phyloP scores from a whole-genome alignment of 257 asterid genomes.

The Gentiana macrophylla region DNA sequence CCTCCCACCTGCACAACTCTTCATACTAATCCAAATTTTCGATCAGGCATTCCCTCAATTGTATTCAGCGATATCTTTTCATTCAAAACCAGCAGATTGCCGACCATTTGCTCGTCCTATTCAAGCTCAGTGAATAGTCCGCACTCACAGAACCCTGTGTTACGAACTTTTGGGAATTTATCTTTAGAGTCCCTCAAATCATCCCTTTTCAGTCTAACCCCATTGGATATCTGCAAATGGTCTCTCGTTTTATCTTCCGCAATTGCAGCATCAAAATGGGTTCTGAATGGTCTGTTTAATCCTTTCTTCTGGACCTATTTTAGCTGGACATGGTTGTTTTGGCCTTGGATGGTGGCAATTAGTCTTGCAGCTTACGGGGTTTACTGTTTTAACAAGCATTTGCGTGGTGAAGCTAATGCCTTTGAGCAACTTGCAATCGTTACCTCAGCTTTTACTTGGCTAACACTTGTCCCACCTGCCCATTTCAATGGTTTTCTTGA shows the following conservation, averaged over 20 bases:
- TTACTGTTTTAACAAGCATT: constrained; percentile 44
- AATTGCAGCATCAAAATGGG: constrained; percentile 58
- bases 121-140: constrained; percentile 18
- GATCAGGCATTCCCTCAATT: not conserved
- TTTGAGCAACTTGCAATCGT: constrained; percentile 59
- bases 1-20: constrained; percentile 12
- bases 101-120: constrained; percentile 30
- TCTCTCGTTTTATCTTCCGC: constrained; percentile 35
- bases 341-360: constrained; percentile 83
- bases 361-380: constrained; percentile 44
- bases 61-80: not conserved
- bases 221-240: constrained; percentile 57
- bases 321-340: constrained; percentile 87
- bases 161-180: constrained; percentile 17
- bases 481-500: constrained; percentile 92
- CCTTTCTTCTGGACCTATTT: constrained; percentile 96
- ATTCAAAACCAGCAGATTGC: not conserved
- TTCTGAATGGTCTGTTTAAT: constrained; percentile 28
- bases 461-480: constrained; percentile 86
- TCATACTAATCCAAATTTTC: not conserved
- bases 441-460: constrained; percentile 83
- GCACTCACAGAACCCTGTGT: constrained; percentile 14
- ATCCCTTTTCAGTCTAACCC: constrained; percentile 42
- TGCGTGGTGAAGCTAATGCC: constrained; percentile 45
- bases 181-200: constrained; percentile 43